A percentile compares a stretch with the other conserved stretches of the same genome.
Evolutionary conservation across 176 grass and related monocot species (phyloP).

Genomic region (Alloteropsis semialata): DNA sequence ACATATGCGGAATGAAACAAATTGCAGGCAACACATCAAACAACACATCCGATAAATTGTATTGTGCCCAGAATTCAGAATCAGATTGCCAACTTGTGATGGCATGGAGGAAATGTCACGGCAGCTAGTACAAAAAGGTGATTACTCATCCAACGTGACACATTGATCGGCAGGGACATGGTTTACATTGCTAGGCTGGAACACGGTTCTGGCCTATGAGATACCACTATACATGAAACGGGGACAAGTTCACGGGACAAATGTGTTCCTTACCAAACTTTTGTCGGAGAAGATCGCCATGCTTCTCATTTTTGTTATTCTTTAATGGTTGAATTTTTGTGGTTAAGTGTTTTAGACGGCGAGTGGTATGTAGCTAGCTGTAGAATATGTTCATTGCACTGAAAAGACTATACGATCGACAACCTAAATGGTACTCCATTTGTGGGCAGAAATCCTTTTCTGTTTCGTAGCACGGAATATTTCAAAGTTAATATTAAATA

Average conservation of each 20-base stretch:
- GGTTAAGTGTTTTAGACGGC: background rate
- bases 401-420: constrained; percentile 28
- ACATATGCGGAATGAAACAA: constrained; percentile 12
- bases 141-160: constrained; percentile 34
- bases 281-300: constrained; percentile 27
- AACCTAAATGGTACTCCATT: background rate
- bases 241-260: constrained; percentile 33
- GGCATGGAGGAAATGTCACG: constrained; percentile 23
- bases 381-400: constrained; percentile 41
- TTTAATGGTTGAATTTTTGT: constrained; percentile 17
- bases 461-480: background rate
- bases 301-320: constrained; percentile 8
- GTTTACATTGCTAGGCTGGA: constrained; percentile 35
- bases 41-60: background rate
- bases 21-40: constrained; percentile 22
- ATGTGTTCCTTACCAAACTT: constrained; percentile 29
- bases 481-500: background rate
- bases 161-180: constrained; percentile 12
- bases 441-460: background rate
- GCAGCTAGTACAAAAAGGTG: constrained; percentile 11
- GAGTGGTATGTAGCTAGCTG: background rate
- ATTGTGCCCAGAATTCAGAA: constrained; percentile 1
- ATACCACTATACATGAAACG: constrained; percentile 32
- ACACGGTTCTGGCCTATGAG: constrained; percentile 47
- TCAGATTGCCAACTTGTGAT: constrained; percentile 26